These are phyloP conservation scores for Chrysoporthe austroafricana DNA, from an alignment of 2,329 filamentous ascomycete species.

Conservation along the genomic window DNA sequence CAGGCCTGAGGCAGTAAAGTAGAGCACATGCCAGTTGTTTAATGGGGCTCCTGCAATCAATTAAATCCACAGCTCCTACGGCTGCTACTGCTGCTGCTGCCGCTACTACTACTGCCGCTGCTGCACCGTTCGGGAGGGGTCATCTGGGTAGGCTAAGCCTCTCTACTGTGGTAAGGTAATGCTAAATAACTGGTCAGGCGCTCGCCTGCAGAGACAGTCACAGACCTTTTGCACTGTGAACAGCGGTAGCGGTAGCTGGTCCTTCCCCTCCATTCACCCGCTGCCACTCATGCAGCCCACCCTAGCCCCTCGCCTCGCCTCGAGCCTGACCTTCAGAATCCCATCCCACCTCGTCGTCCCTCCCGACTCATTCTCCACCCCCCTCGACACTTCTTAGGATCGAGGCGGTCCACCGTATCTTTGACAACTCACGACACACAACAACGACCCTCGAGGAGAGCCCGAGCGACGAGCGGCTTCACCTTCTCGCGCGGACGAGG, in stretches of 20 bases:
- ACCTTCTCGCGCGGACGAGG: neutral
- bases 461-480: neutral
- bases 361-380: neutral
- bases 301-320: neutral
- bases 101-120: too few species aligned
- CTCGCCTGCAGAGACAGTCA: neutral
- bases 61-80: neutral
- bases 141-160: neutral
- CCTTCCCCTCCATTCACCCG: neutral
- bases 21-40: conserved; percentile 10
- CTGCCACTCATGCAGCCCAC: neutral
- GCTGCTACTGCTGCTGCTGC: neutral
- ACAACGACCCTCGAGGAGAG: neutral
- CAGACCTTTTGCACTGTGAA: neutral
- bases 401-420: neutral
- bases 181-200: neutral
- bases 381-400: neutral
- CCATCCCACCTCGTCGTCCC: conserved; percentile 2
- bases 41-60: conserved; percentile 7
- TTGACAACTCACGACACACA: conserved; percentile 2
- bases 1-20: neutral
- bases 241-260: neutral
- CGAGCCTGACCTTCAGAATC: neutral
- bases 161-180: neutral
- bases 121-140: neutral